Evolutionary conservation across 768 basidiomycete species (phyloP).

Genomic region (Termitomyces sp.): DNA sequence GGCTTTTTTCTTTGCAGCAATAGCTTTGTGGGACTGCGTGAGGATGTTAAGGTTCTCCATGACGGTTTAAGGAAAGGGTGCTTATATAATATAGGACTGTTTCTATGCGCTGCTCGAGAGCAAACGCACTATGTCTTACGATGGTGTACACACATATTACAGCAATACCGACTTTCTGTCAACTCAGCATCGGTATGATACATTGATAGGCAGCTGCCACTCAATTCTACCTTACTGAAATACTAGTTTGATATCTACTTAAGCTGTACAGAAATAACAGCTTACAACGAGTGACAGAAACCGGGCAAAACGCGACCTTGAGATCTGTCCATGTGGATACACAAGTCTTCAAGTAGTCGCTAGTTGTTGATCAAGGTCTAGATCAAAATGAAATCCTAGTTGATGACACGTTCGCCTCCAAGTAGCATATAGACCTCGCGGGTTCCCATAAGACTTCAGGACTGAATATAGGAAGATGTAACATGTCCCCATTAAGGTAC

Average conservation of each 20-base stretch:
- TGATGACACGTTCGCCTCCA: not conserved
- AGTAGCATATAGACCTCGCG: not conserved
- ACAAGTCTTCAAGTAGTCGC: not conserved
- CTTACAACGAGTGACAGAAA: not conserved
- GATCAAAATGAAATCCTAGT: not conserved
- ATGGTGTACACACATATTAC: not conserved
- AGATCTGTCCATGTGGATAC: not conserved
- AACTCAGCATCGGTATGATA: not conserved
- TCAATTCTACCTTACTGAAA: not conserved
- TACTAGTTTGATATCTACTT: too few species aligned
- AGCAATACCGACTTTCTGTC: not conserved
- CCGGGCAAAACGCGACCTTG: too few species aligned
- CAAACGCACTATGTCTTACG: not conserved
- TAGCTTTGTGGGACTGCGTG: constrained; percentile 56
- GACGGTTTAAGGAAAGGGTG: constrained; percentile 2
- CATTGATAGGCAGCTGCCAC: not conserved
- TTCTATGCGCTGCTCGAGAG: too few species aligned
- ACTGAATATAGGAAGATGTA: not conserved
- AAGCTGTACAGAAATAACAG: too few species aligned
- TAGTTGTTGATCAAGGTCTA: not conserved
- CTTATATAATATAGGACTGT: constrained; percentile 14
- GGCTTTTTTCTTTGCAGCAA: constrained; percentile 64
- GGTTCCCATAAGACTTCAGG: not conserved
- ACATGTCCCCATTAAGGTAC: too few species aligned
- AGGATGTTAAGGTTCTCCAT: constrained; percentile 41